phyloP scores from a whole-genome alignment of 2,329 filamentous ascomycete species.

The Clarireedia sp. region DNA sequence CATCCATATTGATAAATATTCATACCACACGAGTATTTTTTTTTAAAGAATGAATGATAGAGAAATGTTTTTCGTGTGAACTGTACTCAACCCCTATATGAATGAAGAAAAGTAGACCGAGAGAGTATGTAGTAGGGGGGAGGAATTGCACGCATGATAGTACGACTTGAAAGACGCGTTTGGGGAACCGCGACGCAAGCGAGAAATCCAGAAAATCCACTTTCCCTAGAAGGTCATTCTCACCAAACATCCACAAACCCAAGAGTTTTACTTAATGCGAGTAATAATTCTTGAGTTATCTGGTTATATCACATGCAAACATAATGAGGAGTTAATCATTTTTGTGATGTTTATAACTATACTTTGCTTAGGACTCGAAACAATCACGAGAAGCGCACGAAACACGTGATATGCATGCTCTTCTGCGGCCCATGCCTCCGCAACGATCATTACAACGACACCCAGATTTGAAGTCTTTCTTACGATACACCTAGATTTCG shows the following conservation, averaged over 20 bases:
- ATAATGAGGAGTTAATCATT: neutral
- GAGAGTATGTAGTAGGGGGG: neutral
- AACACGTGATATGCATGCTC: slow-evolving; percentile 9
- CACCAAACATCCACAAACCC: neutral
- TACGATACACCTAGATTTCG: neutral
- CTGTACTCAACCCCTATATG: neutral
- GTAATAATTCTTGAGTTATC: neutral
- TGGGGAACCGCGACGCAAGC: slow-evolving; percentile 11
- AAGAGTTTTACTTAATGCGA: neutral
- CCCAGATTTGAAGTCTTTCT: neutral
- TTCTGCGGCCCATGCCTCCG: neutral
- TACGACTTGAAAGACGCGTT: slow-evolving; percentile 5
- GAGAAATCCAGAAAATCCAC: slow-evolving; percentile 5
- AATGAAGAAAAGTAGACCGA: neutral
- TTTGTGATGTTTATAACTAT: neutral
- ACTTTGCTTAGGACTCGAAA: neutral
- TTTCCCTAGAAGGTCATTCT: neutral
- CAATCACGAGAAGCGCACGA: neutral
- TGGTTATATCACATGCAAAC: neutral
- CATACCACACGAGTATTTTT: neutral
- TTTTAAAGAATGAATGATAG: neutral
- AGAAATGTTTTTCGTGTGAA: neutral
- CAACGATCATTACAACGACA: neutral
- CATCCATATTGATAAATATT: slow-evolving; percentile 21
- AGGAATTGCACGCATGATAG: slow-evolving; percentile 2